These are phyloP conservation scores for Boeremia lycopersici DNA, from an alignment of 2,329 filamentous ascomycete species.

Conservation along the genomic window DNA sequence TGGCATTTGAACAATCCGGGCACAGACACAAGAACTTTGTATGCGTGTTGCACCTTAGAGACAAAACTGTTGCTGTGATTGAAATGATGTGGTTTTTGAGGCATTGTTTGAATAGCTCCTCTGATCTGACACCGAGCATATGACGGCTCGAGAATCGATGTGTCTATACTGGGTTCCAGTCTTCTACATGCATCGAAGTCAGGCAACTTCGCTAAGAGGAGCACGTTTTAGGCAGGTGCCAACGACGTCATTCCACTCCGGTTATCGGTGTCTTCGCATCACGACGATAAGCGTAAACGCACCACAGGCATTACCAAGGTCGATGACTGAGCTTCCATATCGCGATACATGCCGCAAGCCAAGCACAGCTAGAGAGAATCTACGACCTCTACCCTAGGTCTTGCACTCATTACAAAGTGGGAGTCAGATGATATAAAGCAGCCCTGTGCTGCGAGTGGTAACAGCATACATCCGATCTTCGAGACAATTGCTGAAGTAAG, in stretches of 20 bases:
- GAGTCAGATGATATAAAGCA: not conserved
- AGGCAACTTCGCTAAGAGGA: not conserved
- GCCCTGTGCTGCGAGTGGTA: constrained; percentile 2
- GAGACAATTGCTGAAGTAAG: not conserved
- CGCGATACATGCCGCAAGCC: not conserved
- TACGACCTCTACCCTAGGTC: not conserved
- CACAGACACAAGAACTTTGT: no score
- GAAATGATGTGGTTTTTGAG: no score
- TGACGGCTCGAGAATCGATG: no score
- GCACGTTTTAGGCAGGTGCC: constrained; percentile 26
- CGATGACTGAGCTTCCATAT: constrained; percentile 13
- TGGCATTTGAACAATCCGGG: no score
- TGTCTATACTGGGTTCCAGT: no score
- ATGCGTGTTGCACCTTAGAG: no score
- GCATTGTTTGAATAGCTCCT: no score
- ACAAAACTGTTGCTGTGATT: no score
- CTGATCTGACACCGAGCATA: no score
- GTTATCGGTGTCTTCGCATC: constrained; percentile 20
- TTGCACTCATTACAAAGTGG: not conserved
- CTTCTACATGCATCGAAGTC: no score
- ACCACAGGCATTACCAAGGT: constrained; percentile 18
- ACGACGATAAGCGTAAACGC: constrained; percentile 25
- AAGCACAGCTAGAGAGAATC: not conserved
- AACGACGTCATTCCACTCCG: constrained; percentile 27
- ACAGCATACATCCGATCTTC: not conserved